Evolutionary conservation across 2,329 filamentous ascomycete species (phyloP).

Genomic region (Parastagonospora avenae): DNA sequence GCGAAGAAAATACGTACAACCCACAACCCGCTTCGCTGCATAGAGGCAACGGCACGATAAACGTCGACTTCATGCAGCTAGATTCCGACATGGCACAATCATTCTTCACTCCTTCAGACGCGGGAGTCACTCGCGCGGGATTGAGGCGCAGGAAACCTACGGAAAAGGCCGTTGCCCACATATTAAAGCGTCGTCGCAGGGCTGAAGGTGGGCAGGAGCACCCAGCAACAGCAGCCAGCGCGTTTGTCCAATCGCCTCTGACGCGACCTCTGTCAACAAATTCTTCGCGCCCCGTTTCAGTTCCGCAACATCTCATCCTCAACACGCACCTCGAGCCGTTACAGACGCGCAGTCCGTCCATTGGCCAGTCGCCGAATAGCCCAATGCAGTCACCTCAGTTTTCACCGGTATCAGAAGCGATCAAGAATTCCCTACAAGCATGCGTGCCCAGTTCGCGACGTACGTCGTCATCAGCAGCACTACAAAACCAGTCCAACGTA

Average conservation of each 20-base stretch:
- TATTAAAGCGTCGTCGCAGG: too few relatives aligned
- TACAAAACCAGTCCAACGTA: not conserved
- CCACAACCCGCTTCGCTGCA: not conserved
- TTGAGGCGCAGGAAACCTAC: too few relatives aligned
- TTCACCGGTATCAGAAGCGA: not conserved
- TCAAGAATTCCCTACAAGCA: not conserved
- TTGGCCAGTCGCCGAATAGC: not conserved
- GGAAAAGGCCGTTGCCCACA: too few relatives aligned
- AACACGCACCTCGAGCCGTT: slow-evolving; percentile 4
- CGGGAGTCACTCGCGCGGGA: too few relatives aligned
- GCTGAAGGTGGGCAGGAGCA: too few relatives aligned
- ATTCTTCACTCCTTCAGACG: too few relatives aligned
- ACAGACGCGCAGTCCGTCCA: slow-evolving; percentile 4
- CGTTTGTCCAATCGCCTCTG: too few relatives aligned
- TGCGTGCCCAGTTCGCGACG: not conserved
- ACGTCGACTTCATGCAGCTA: not conserved
- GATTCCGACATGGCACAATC: too few relatives aligned
- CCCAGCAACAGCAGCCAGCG: too few relatives aligned
- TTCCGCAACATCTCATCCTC: slow-evolving; percentile 4
- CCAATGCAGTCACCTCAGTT: slow-evolving; percentile 10
- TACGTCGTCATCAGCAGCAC: not conserved
- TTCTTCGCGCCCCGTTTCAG: slow-evolving; percentile 2
- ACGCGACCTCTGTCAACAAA: too few relatives aligned
- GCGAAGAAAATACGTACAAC: slow-evolving; percentile 54
- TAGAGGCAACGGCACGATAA: not conserved